Base-by-base conservation (phyloP, 805 yeast genomes). In the Saturnispora sanitii region DNA sequence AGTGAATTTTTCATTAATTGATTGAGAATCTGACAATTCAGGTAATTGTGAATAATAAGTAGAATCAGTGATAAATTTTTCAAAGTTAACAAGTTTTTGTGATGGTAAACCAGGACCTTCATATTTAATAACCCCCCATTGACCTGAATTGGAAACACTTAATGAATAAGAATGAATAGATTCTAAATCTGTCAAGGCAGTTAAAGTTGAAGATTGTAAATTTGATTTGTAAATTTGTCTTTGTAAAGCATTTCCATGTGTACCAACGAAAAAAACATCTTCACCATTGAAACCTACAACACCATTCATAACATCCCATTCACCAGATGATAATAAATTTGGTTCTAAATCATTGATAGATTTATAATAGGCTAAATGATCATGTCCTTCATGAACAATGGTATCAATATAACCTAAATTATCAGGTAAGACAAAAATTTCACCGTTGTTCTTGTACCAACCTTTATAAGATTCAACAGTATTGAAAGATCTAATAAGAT, bases 331-430 rank as follows among this genome's bases (percentile, higher is more conserved):
- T 7, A 75, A 41, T 22, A 56, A 29, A 36, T 67, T 62, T 1
- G 77, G 77, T 3, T 57, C 52, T 0, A 61, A 50, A 26, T 70
- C 54, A 11, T 44, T 25, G 8, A 34, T 20, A 2, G 71, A 63
- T 15, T 69, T 60, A 49, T 75, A 82, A 53, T 72, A 75, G 2
- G 77, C 84, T 36, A 83, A 58, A 54, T 82, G 92, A 45, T 71
- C 74, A 55, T 59, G 79, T 0, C 82, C 79, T 9, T 53, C 65
- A 26, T 65, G 67, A 15, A 71, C 75, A 12, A 76, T 67, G 3
- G 75, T 60, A 54, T 82, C 92, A 38, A 82, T 65, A 51, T 77
- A 83, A 0, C 90, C 90, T 25, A 39, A 31, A 23, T 51, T 52
- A 5, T 56, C 59, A 6, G 75, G 73, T 3, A 72, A 53, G 1